Percentiles rank a stretch among this genome's conserved stretches.
phyloP scores from a whole-genome alignment of 495 filamentous ascomycete species.

The Podospora pseudoanserina region DNA sequence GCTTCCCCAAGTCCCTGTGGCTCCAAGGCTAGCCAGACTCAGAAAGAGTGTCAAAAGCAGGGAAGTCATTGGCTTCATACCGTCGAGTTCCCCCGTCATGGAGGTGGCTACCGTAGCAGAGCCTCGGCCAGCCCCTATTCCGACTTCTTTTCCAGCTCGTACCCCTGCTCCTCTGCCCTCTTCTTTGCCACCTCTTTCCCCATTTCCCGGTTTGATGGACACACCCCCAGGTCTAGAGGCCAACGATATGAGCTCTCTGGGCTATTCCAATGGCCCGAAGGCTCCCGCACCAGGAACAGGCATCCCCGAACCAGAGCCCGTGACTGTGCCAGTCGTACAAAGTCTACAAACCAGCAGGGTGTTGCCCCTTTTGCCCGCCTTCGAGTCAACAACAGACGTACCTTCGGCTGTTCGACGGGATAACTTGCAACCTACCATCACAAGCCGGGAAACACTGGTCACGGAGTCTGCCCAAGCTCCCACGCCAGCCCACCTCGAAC shows the following conservation, averaged over 20 bases:
- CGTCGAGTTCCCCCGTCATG: constrained; percentile 23
- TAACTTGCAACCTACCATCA: neutral
- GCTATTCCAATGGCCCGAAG: neutral
- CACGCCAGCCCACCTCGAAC: neutral
- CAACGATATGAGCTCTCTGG: neutral
- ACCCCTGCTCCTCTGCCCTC: no score
- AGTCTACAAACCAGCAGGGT: neutral
- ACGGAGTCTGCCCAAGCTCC: neutral
- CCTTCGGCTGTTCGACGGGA: neutral
- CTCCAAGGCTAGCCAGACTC: constrained; percentile 34
- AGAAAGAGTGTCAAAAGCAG: constrained; percentile 42
- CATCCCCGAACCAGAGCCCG: neutral
- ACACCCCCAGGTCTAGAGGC: neutral
- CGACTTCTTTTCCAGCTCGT: no score
- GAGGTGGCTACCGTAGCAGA: neutral
- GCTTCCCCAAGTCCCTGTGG: constrained; percentile 20
- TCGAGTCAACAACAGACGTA: neutral
- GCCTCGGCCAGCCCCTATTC: neutral
- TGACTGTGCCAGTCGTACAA: neutral
- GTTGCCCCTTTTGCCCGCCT: neutral
- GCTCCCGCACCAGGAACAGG: neutral
- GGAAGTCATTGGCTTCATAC: constrained; percentile 42
- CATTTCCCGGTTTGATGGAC: neutral
- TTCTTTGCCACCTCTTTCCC: neutral
- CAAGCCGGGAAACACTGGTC: neutral